A percentile compares a stretch with the other conserved stretches of the same genome.
phyloP scores from a whole-genome alignment of 805 yeast species.

The Jamesozyma rosinii region DNA sequence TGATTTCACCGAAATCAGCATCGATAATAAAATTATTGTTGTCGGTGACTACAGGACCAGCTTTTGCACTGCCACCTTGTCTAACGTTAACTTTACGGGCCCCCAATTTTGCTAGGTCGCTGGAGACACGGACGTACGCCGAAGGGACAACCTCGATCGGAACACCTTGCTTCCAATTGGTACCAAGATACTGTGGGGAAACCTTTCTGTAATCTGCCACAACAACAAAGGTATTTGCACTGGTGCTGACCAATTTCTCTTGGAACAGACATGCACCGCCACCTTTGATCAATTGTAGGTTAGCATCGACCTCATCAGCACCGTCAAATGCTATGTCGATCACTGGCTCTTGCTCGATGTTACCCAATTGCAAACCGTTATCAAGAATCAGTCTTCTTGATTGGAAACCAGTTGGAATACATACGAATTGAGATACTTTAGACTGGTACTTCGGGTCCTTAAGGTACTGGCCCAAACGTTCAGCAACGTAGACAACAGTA shows the following conservation, averaged over 20 bases:
- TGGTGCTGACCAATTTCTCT: constrained; percentile 84
- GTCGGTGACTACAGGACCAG: constrained; percentile 95
- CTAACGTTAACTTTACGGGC: constrained; percentile 62
- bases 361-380: constrained; percentile 69
- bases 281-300: constrained; percentile 85
- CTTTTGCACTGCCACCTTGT: constrained; percentile 84
- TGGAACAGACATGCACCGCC: constrained; percentile 98
- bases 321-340: constrained; percentile 96
- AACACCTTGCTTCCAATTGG: constrained; percentile 78
- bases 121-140: constrained; percentile 67
- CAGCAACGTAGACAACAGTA: constrained; percentile 95
- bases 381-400: constrained; percentile 75
- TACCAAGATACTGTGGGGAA: constrained; percentile 58
- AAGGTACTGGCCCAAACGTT: constrained; percentile 57
- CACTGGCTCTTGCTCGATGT: constrained; percentile 72
- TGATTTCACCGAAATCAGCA: constrained; percentile 79
- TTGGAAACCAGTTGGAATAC: constrained; percentile 96
- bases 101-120: constrained; percentile 41
- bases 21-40: constrained; percentile 89
- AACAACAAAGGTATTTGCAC: constrained; percentile 65
- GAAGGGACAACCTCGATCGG: constrained; percentile 93
- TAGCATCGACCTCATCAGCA: constrained; percentile 87
- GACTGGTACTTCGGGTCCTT: constrained; percentile 34
- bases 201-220: constrained; percentile 91
- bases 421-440: constrained; percentile 41